phyloP scores from a whole-genome alignment of 805 yeast genomes.

The Starmerella potacharoeniae region DNA sequence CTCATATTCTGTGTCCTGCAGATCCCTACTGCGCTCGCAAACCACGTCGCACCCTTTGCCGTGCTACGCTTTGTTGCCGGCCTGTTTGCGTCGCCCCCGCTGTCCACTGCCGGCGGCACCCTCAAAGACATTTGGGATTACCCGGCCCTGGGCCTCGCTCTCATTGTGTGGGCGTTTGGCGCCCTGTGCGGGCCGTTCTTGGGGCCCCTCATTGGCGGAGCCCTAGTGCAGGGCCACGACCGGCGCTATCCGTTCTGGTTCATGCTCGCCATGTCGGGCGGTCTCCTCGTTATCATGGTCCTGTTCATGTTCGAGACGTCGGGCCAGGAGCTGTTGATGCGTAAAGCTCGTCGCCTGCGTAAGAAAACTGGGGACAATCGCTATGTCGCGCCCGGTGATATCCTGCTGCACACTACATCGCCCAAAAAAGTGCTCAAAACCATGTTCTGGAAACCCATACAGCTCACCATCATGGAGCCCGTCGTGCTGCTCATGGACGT shows the following conservation, averaged over 20 bases:
- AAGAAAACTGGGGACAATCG: conserved; percentile 29
- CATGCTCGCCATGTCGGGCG: conserved; percentile 33
- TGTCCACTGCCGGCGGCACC: conserved; percentile 50
- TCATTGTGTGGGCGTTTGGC: conserved; percentile 44
- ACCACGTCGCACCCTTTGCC: conserved; percentile 41
- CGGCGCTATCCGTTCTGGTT: conserved; percentile 52
- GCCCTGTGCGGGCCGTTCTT: conserved; percentile 45
- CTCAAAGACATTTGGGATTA: conserved; percentile 39
- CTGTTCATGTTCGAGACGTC: conserved; percentile 42
- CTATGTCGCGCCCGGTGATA: conserved; percentile 17
- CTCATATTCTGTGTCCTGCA: conserved; percentile 41
- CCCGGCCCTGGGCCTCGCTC: conserved; percentile 36
- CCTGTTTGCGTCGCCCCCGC: conserved; percentile 43
- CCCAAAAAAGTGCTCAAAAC: conserved; percentile 10
- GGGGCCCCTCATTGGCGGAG: conserved; percentile 49
- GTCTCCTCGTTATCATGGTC: conserved; percentile 29
- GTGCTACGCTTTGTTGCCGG: conserved; percentile 47
- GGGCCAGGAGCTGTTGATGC: conserved; percentile 34
- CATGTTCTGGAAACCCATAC: conserved; percentile 31
- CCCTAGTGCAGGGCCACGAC: conserved; percentile 35
- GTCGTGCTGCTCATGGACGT: conserved; percentile 41
- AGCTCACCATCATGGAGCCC: conserved; percentile 42
- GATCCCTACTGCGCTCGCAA: conserved; percentile 43
- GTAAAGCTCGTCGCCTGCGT: conserved; percentile 41
- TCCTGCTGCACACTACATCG: background rate